Evolutionary conservation across 2,329 filamentous ascomycete genomes (phyloP), one percentile per base, ranked within the genome.

Genomic region (Helotiales sp.): DNA sequence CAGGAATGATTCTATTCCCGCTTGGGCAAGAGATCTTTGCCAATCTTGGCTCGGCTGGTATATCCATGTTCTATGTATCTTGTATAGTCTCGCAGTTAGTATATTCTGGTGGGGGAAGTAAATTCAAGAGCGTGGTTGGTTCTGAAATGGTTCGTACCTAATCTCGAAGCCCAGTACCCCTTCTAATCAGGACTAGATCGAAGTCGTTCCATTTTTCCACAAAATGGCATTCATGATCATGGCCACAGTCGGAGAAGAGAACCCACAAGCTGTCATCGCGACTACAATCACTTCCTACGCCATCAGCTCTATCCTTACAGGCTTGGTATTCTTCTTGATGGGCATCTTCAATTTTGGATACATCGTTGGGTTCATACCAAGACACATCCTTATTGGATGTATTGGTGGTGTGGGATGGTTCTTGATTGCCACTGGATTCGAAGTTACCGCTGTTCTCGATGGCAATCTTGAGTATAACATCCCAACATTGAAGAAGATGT

Each of bases 31-130:
- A 90, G 7, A 82, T 96, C 19, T 99, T 99, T 72, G 84, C 88
- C 27, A 83, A 88, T 61, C 84, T 98, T 6, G 95, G 93, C 1
- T 88, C 93, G 0, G 93, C 96, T 56, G 95, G 95, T 24, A 96
- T 99, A 55, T 96, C 95, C 0, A 97, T 99, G 75, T 99, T 98
- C 76, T 99, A 98, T 72, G 90, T 99, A 66, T 97, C 93, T 79
- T 97, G 93, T 57, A 96, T 99, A 62, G 83, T 98, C 38, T 90
- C 95, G 0, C 95, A 99, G 71, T 74, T 99, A 52, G 89, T 91
- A 15, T 98, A 93, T 71, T 97, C 93, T 0, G 81, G 82, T 19
- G 87, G 86, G 3, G 89, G 91, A 0, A 97, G 93, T 68, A 86
- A 91, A 31, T 99, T 99, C 76, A 88, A 84, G 64, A 93, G 95